Conservation (phyloP, 164 flowering plant species). For the Pachysandra terminalis region DNA sequence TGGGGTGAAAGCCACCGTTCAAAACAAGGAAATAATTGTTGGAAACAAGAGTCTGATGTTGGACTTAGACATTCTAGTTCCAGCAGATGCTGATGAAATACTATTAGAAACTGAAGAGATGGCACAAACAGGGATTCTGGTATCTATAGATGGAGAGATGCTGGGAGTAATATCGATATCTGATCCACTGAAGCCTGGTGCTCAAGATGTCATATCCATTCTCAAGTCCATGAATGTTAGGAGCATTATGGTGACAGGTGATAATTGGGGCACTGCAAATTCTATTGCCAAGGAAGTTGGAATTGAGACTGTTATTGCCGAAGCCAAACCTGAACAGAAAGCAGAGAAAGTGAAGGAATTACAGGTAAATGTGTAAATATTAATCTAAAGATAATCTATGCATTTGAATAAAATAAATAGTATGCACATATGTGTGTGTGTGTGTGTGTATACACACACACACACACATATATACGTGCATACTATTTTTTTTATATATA, state of each 20-base stretch:
- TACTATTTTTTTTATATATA: too few species aligned
- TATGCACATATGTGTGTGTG: too few species aligned
- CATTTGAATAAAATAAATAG: too few species aligned
- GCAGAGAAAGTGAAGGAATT: conserved; percentile 74
- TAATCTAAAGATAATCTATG: too few species aligned
- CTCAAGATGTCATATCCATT: conserved; percentile 48
- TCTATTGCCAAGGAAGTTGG: conserved; percentile 70
- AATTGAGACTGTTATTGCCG: conserved; percentile 67
- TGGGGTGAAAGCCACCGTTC: conserved; percentile 53
- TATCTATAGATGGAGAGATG: conserved; percentile 43
- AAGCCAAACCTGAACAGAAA: conserved; percentile 82
- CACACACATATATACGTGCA: too few species aligned
- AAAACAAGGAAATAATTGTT: conserved; percentile 42
- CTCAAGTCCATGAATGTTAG: conserved; percentile 58
- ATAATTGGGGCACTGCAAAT: conserved; percentile 69
- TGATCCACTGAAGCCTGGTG: conserved; percentile 63
- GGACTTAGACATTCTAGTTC: conserved; percentile 31
- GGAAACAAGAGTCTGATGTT: conserved; percentile 63
- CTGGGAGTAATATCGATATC: conserved; percentile 52
- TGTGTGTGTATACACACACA: too few species aligned
- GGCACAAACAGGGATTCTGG: conserved; percentile 63
- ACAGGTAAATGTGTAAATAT: conserved; percentile 43
- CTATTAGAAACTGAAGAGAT: conserved; percentile 43
- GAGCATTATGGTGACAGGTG: conserved; percentile 63
- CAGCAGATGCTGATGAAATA: conserved; percentile 43